Conservation (phyloP, 805 yeast species). For the Kodamaea laetipori region DNA sequence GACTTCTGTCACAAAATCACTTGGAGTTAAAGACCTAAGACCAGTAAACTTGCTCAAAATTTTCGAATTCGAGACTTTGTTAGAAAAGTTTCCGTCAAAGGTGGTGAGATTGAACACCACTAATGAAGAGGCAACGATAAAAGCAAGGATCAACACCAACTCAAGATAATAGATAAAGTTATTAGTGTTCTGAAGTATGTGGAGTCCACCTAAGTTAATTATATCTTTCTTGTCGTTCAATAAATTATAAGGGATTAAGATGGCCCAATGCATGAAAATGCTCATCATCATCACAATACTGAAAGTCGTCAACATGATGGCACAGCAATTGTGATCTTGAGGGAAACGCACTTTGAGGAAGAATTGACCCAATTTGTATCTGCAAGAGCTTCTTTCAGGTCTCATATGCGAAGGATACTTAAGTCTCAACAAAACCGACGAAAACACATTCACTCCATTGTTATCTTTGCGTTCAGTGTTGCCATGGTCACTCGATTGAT, state of each 20-base stretch:
- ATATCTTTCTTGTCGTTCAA: conserved; percentile 15
- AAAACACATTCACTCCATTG: conserved; percentile 31
- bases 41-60: conserved; percentile 5
- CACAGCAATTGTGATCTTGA: conserved; percentile 27
- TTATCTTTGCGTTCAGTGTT: conserved; percentile 15
- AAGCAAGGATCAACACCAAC: conserved; percentile 50
- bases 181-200: conserved; percentile 31
- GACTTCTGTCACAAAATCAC: conserved; percentile 13
- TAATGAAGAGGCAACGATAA: conserved; percentile 52
- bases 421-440: conserved; percentile 25
- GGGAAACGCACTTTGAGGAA: conserved; percentile 41
- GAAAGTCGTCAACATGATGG: conserved; percentile 24
- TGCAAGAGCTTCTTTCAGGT: conserved; percentile 22
- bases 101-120: conserved; percentile 36
- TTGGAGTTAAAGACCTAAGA: conserved; percentile 1
- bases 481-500: conserved; percentile 6
- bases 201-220: conserved; percentile 13
- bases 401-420: conserved; percentile 15
- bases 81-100: conserved; percentile 14
- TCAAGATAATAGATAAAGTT: conserved; percentile 58
- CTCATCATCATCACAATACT: conserved; percentile 19
- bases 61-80: conserved; percentile 11
- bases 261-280: conserved; percentile 23
- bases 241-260: conserved; percentile 22
- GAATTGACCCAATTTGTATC: conserved; percentile 36